Evolutionary conservation across 257 asterid species (phyloP).

Genomic region (Fraxinus anomala): DNA sequence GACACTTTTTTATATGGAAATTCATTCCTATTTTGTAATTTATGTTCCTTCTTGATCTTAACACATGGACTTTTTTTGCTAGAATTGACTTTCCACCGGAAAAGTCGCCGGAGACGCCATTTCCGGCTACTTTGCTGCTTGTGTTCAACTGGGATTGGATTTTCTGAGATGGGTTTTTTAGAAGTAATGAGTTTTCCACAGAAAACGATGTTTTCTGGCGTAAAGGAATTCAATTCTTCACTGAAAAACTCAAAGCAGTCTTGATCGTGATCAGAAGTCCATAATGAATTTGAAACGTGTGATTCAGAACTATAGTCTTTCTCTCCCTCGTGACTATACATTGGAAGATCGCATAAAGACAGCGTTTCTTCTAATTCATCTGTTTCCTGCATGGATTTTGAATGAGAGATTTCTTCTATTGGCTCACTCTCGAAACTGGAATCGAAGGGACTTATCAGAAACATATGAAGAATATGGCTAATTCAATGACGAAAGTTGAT

Average conservation of each 20-base stretch:
- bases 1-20: slow-evolving; percentile 40
- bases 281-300: slow-evolving; percentile 18
- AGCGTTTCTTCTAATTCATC: slow-evolving; percentile 66
- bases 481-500: not conserved
- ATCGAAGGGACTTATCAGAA: not conserved
- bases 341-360: slow-evolving; percentile 63
- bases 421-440: not conserved
- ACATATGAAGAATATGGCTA: not conserved
- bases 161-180: slow-evolving; percentile 30
- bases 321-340: slow-evolving; percentile 37
- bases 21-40: slow-evolving; percentile 17
- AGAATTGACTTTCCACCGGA: slow-evolving; percentile 26
- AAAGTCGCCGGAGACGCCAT: slow-evolving; percentile 25
- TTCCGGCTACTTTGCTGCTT: slow-evolving; percentile 19
- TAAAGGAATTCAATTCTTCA: slow-evolving; percentile 23
- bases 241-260: slow-evolving; percentile 41
- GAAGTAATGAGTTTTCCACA: slow-evolving; percentile 61
- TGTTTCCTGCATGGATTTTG: slow-evolving; percentile 11
- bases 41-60: slow-evolving; percentile 6
- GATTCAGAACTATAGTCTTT: not conserved
- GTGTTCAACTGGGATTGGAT: slow-evolving; percentile 8
- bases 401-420: not conserved
- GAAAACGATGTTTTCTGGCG: slow-evolving; percentile 51
- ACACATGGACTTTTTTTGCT: slow-evolving; percentile 15
- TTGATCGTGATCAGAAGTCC: slow-evolving; percentile 24